Evolutionary conservation across 2,329 filamentous ascomycete genomes (phyloP), one percentile per base, ranked within the genome.

Genomic region (Whalleya microplaca): DNA sequence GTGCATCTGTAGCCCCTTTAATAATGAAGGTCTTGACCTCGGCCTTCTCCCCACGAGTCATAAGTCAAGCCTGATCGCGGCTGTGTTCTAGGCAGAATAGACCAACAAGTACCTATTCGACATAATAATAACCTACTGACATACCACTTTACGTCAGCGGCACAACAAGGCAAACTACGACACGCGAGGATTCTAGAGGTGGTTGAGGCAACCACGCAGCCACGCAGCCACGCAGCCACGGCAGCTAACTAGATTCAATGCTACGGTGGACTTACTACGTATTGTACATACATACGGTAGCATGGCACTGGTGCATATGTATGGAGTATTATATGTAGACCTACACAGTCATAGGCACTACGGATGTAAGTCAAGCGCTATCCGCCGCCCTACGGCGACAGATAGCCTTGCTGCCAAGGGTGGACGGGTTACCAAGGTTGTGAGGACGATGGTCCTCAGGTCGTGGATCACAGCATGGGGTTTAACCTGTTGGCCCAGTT

Each of bases 161-260:
- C 51, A 56, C 43, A 53, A 49, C 44, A 56, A 51, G 59, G 59
- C 59, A 53, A 29, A 55, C 51, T 21, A 29, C 9, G 44, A 48
- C 42, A 48, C 44, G 41, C 53, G 45, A 48, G 53, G 41, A 46
- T 53, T 58, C 50, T 50, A 59, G 19, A 58, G 56, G 55, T 21
- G 29, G 18, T 20, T 46, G 49, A 56, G 59, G 52, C 55, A 55
- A 58, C 58, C 59, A 62, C 59, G 59, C 56, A 48, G 58, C 58
- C 59, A 59, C 59, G 59, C 56, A 48, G 44, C 45, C 37, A 49
- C 16, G 29, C 48, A 41, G 45, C 37, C n/a, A n/a, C n/a, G n/a
- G n/a, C n/a, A n/a, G n/a, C n/a, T n/a, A n/a, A n/a, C n/a, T n/a
- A n/a, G n/a, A n/a, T 41, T 16, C 18, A 51, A 40, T 47, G 51